Conservation (phyloP, 1,284 basidiomycete genomes). For the Meripilus lineatus region DNA sequence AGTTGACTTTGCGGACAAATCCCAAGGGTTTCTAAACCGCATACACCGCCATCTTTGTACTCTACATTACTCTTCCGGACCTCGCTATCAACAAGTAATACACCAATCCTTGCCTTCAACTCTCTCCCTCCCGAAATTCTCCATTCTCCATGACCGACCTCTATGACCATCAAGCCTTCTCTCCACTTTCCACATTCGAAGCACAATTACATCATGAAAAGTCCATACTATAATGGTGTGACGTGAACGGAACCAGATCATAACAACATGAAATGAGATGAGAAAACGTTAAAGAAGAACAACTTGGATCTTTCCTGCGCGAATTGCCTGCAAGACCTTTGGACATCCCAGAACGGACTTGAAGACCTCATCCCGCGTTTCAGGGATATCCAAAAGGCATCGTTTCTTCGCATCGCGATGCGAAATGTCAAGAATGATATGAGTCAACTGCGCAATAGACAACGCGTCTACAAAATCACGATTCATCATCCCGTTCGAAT, state of each 20-base stretch:
- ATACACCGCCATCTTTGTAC: too few species aligned
- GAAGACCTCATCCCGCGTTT: slow-evolving; percentile 79
- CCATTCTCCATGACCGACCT: too few species aligned
- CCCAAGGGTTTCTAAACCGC: slow-evolving; percentile 83
- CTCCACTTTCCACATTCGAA: slow-evolving; percentile 17
- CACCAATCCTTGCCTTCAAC: too few species aligned
- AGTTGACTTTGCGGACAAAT: slow-evolving; percentile 83
- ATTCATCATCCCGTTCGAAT: slow-evolving; percentile 29
- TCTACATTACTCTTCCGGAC: too few species aligned
- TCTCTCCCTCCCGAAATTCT: too few species aligned
- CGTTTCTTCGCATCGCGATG: slow-evolving; percentile 72
- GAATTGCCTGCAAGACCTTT: slow-evolving; percentile 55
- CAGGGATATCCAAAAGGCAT: slow-evolving; percentile 72
- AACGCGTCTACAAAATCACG: slow-evolving; percentile 50
- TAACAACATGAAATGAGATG: too few species aligned
- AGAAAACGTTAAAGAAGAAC: slow-evolving; percentile 70
- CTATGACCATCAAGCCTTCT: slow-evolving; percentile 14
- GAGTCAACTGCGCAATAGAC: slow-evolving; percentile 65
- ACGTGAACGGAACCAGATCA: not conserved
- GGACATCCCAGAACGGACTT: slow-evolving; percentile 61
- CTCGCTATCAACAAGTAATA: too few species aligned
- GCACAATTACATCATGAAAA: slow-evolving; percentile 3
- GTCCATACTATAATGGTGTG: slow-evolving; percentile 2
- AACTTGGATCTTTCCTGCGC: slow-evolving; percentile 67
- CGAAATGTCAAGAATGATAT: slow-evolving; percentile 74